These are phyloP conservation scores for Alternaria viburni DNA, from an alignment of 2,329 filamentous ascomycete species.

Conservation along the genomic window DNA sequence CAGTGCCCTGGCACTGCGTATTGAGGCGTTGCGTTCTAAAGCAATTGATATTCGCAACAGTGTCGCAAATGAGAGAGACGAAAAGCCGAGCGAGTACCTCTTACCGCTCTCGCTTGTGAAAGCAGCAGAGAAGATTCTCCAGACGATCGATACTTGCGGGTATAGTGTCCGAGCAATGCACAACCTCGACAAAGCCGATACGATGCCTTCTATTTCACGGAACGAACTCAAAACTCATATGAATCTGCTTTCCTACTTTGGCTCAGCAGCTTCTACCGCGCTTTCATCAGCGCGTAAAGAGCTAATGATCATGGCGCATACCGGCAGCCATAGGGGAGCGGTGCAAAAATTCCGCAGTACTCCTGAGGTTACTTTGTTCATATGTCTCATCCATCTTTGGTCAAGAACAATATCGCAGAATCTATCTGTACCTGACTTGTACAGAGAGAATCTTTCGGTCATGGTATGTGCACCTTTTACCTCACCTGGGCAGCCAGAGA, in stretches of 20 bases:
- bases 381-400: neutral
- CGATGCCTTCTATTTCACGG: neutral
- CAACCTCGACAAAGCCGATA: neutral
- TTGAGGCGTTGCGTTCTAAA: neutral
- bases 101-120: neutral
- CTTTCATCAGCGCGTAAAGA: neutral
- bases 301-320: neutral
- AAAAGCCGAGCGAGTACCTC: neutral
- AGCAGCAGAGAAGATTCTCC: neutral
- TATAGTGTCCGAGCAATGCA: neutral
- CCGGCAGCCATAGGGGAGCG: neutral
- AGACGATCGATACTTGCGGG: neutral
- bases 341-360: neutral
- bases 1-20: neutral
- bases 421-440: neutral
- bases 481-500: neutral
- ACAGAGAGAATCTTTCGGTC: neutral
- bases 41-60: neutral
- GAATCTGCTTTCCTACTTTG: neutral
- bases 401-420: neutral
- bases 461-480: neutral
- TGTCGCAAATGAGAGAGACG: neutral
- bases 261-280: neutral
- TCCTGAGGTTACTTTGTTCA: neutral
- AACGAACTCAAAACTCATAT: neutral